Base-by-base conservation (phyloP, 2,329 filamentous ascomycete species). In the Colletotrichum shisoi region DNA sequence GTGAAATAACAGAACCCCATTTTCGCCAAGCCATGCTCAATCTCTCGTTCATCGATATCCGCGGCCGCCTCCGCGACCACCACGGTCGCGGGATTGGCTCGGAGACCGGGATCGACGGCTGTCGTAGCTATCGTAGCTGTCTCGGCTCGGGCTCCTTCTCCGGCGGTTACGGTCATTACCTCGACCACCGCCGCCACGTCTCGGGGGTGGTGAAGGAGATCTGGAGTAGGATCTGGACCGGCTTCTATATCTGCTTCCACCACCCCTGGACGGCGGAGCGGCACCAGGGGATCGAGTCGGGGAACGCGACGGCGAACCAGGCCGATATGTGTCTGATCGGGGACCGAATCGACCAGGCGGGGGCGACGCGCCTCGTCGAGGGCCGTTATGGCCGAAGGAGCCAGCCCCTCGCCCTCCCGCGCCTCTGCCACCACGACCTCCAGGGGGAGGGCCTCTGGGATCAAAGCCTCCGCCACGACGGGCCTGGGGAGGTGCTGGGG, bases 401-500 rank as follows among this genome's bases (percentile, higher is more conserved):
- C 76, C 73, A 21, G 75, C 72, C 27, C 76, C 74, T 58, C 76
- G 76, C 3, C 71, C 70, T 60, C 61, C 71, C 65, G 9, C 62
- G 45, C 45, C 66, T 58, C 72, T 71, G 24, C 70, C 69, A 8
- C 57, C 70, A 45, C 71, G 68, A 34, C 52, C 72, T 57, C 56
- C 73, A 52, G 78, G 77, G 4, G 77, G 81, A 51, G 82, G 80
- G 40, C 80, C 80, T 74, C 86, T 78, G 67, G 88, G 81, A 74
- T 87, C 82, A 72, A 88, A 85, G 70, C 86, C 85, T 64, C 84
- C 84, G 66, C 86, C 85, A 57, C 86, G 85, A 57, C 89, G 86
- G 58, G 90, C 87, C 5, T 86, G 86, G 1, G 92, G 92, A 17
- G 94, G 94, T 52, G 91, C 88, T 19, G 88, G 88, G 7, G 92